These are phyloP conservation scores for Byssochlamys sp. DNA, from an alignment of 2,329 filamentous ascomycete genomes.

Conservation along the genomic window DNA sequence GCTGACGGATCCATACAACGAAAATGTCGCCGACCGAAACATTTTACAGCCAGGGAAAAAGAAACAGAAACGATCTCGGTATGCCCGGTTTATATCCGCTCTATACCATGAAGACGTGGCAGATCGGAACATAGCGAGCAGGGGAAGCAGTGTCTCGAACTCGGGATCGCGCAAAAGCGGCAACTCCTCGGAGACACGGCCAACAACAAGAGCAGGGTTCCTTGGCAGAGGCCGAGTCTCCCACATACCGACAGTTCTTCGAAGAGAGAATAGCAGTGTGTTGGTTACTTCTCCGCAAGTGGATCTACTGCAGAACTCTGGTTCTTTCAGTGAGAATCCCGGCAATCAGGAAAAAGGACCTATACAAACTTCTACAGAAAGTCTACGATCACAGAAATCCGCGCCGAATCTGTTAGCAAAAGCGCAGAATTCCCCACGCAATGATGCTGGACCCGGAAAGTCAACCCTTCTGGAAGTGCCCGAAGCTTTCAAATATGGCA, in stretches of 20 bases:
- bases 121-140: constrained; percentile 29
- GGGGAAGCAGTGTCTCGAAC: constrained; percentile 8
- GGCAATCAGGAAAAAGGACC: not conserved
- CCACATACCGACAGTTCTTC: not conserved
- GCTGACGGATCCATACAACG: constrained; percentile 29
- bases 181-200: not conserved
- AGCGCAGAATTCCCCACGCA: constrained; percentile 3
- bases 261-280: not conserved
- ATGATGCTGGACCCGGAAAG: constrained; percentile 7
- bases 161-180: not conserved
- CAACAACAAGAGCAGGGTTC: not conserved
- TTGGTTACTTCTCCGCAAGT: constrained; percentile 11
- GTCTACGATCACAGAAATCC: constrained; percentile 21
- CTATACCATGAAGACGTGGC: constrained; percentile 35
- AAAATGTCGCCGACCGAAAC: constrained; percentile 36
- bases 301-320: constrained; percentile 11
- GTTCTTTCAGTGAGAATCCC: not conserved
- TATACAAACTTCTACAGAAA: not conserved
- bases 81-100: constrained; percentile 24
- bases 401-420: constrained; percentile 21
- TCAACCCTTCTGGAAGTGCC: constrained; percentile 20
- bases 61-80: constrained; percentile 10
- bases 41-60: constrained; percentile 22
- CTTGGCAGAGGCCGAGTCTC: not conserved
- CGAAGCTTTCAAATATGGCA: constrained; percentile 22